These are phyloP conservation scores for Mitosporidium daphniae DNA, from an alignment of 371 early-diverging fungal species.

Conservation along the genomic window DNA sequence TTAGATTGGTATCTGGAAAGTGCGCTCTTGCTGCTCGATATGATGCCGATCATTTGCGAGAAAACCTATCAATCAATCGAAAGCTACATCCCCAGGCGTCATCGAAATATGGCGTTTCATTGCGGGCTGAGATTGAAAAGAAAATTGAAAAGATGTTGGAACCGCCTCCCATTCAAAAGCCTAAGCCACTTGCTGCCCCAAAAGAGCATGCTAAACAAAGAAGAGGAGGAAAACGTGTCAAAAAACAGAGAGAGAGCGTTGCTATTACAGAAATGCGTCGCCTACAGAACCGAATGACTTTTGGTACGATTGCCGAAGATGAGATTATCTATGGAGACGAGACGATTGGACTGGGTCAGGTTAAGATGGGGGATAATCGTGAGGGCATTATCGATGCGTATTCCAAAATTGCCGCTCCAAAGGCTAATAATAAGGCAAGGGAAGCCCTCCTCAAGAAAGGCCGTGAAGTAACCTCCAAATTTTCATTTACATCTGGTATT, in stretches of 20 bases:
- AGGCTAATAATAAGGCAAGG: no score
- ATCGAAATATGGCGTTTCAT: no score
- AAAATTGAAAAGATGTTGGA: constrained; percentile 44
- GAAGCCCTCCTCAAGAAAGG: no score
- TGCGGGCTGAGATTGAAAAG: constrained; percentile 34
- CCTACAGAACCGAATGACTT: constrained; percentile 47
- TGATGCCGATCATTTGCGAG: constrained; percentile 28
- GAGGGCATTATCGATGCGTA: no score
- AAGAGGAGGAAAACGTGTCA: constrained; percentile 42
- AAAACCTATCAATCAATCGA: constrained; percentile 26
- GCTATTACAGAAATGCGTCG: constrained; percentile 51
- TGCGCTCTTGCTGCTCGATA: constrained; percentile 37
- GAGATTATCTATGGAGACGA: constrained; percentile 34
- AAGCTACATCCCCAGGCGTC: no score
- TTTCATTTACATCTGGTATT: constrained; percentile 21
- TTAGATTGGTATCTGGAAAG: constrained; percentile 39
- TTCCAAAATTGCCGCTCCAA: no score
- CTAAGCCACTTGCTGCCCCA: constrained; percentile 60
- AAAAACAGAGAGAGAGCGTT: constrained; percentile 36
- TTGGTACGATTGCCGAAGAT: constrained; percentile 57
- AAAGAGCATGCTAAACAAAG: constrained; percentile 50
- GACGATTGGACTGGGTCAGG: constrained; percentile 49
- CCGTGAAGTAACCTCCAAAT: no score
- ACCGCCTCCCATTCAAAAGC: constrained; percentile 36
- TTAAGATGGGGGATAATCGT: constrained; percentile 22